Percentiles rank a stretch among this genome's conserved stretches.
phyloP scores from a whole-genome alignment of 306 rosid genomes.

The cucumber (Cucumis sativus) region DNA sequence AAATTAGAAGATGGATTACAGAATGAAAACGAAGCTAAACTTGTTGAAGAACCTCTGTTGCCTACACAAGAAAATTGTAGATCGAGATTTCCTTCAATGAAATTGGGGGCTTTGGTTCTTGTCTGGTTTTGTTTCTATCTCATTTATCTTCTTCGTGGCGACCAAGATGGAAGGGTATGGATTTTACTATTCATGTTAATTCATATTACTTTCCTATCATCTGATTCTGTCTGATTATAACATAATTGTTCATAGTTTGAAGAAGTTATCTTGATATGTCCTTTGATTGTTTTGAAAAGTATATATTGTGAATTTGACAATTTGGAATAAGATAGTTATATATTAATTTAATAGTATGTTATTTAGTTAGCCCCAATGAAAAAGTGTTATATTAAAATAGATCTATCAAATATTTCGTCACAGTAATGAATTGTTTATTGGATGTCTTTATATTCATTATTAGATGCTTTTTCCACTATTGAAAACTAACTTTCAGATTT shows the following conservation, averaged over 20 bases:
- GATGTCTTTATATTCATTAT: background rate
- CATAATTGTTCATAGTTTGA: background rate
- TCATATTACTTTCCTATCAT: background rate
- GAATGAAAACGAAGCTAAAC: slow-evolving; percentile 13
- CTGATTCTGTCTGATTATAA: background rate
- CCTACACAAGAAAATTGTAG: slow-evolving; percentile 9
- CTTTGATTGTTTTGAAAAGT: background rate
- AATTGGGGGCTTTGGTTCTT: slow-evolving; percentile 46
- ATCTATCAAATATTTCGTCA: background rate
- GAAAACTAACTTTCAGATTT: too few species aligned
- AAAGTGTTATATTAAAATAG: background rate
- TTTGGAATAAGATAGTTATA: background rate
- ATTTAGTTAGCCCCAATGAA: background rate
- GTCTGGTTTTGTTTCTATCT: slow-evolving; percentile 66
- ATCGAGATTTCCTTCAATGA: slow-evolving; percentile 46
- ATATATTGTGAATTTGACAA: background rate
- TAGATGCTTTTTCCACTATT: background rate
- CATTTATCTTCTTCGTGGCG: slow-evolving; percentile 69
- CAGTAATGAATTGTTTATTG: background rate
- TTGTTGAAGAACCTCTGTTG: slow-evolving; percentile 34
- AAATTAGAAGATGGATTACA: slow-evolving; percentile 23
- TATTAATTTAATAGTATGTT: background rate
- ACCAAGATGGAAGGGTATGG: slow-evolving; percentile 51
- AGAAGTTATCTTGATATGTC: background rate
- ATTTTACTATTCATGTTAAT: background rate